Evolutionary conservation across 371 early-diverging fungal genomes (phyloP).

Genomic region (Umbelopsis sp.): DNA sequence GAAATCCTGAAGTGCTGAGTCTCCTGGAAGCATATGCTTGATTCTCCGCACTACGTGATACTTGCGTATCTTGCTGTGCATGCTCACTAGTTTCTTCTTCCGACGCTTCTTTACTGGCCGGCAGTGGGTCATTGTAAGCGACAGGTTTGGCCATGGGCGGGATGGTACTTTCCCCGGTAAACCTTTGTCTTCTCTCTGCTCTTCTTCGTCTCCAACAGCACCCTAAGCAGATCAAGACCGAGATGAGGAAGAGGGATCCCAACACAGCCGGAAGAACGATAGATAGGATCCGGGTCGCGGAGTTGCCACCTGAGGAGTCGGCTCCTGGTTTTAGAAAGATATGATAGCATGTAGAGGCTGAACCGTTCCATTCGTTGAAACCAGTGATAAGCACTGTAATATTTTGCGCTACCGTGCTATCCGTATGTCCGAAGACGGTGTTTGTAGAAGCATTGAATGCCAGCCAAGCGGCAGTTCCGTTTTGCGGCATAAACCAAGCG

Average conservation of each 20-base stretch:
- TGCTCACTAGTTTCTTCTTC: neutral
- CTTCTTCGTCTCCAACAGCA: neutral
- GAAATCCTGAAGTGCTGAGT: neutral
- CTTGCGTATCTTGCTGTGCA: neutral
- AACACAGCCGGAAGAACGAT: neutral
- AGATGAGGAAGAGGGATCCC: neutral
- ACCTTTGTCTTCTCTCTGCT: neutral
- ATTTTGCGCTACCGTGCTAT: neutral
- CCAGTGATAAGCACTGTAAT: neutral
- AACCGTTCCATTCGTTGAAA: slow-evolving; percentile 1
- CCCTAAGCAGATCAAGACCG: neutral
- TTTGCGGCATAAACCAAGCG: neutral
- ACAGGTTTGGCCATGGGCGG: slow-evolving; percentile 11
- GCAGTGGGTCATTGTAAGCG: slow-evolving; percentile 9
- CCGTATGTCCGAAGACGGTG: neutral
- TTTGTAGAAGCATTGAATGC: neutral
- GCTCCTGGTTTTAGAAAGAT: slow-evolving; percentile 2
- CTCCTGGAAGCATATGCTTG: slow-evolving; percentile 8
- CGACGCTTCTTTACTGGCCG: neutral
- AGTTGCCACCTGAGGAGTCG: neutral
- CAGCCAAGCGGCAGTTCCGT: slow-evolving; percentile 4
- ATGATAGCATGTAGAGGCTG: slow-evolving; percentile 1
- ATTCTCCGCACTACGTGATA: neutral
- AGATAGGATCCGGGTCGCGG: neutral
- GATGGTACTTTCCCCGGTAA: neutral